Evolutionary conservation across 768 basidiomycete species (phyloP).

Genomic region (Xerocomus brunneocitrinus): DNA sequence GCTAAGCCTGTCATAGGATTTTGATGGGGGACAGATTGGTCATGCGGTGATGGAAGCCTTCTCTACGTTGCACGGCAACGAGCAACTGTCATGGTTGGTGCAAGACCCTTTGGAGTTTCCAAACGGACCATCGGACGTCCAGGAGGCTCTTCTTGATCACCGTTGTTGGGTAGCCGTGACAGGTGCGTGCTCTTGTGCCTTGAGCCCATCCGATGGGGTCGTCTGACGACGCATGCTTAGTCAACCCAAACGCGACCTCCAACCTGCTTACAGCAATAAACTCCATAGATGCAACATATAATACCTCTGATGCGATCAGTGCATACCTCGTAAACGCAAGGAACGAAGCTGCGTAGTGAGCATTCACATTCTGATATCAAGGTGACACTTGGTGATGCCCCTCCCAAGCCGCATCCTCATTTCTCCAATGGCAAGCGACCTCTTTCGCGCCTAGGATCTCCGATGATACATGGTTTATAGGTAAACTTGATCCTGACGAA

Average conservation of each 20-base stretch:
- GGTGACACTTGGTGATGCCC: slow-evolving; percentile 3
- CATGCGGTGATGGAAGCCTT: slow-evolving; percentile 40
- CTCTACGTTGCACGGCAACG: slow-evolving; percentile 22
- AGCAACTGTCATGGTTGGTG: slow-evolving; percentile 44
- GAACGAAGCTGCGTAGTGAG: slow-evolving; percentile 59
- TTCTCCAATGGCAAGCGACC: slow-evolving; percentile 5
- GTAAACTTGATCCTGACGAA: slow-evolving; percentile 33
- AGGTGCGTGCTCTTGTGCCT: slow-evolving; percentile 34
- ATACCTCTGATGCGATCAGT: slow-evolving; percentile 46
- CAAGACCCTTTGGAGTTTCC: slow-evolving; percentile 42
- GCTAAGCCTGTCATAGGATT: slow-evolving; percentile 40
- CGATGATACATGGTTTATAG: slow-evolving; percentile 11
- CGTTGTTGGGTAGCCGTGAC: slow-evolving; percentile 51
- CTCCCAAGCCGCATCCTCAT: slow-evolving; percentile 18
- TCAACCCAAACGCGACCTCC: slow-evolving; percentile 38
- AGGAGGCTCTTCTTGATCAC: slow-evolving; percentile 44
- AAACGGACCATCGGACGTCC: slow-evolving; percentile 40
- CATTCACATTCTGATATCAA: not conserved
- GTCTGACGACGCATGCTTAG: slow-evolving; percentile 20
- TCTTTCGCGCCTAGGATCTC: not conserved
- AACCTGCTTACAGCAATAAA: slow-evolving; percentile 36
- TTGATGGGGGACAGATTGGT: slow-evolving; percentile 54
- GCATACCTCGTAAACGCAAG: slow-evolving; percentile 46
- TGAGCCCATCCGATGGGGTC: not conserved
- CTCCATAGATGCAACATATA: slow-evolving; percentile 40